Evolutionary conservation across 1,284 basidiomycete genomes (phyloP), one percentile per base, ranked within the genome.

Genomic region (Trametes pubescens): DNA sequence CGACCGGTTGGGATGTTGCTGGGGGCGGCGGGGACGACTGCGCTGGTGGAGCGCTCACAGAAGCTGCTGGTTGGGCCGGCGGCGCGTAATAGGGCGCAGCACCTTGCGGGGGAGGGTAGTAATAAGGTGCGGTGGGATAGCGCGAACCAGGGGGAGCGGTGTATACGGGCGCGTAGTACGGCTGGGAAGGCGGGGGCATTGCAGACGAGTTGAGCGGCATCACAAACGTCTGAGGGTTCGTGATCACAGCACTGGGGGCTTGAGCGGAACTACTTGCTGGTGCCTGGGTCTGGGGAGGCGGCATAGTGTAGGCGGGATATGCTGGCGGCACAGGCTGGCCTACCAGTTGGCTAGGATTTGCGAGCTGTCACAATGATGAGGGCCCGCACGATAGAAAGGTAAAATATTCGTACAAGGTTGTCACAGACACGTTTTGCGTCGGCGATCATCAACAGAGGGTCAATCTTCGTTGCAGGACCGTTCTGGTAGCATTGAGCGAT

Each of bases 401-500:
- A 16, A 16, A 61, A 51, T 49, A 63, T 22, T 74, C 82, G 75
- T 76, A 93, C 91, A 29, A 93, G 81, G 29, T 83, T 84, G 74
- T 93, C 91, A 66, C 92, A 93, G 24, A 89, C 85, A 51, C 86
- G 83, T 75, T 92, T 92, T 6, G 92, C 91, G 61, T 93, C 91
- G 46, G 77, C 82, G 5, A 93, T 81, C 83, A 93, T 86, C 57
- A 78, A 77, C 49, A 93, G 72, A 11, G 91, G 92, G 71, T 93
- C 91, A 13, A 92, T 82, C 68, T 90, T 89, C 62, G 80, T 84
- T 9, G 81, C 80, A 13, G 88, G 85, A 11, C 87, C 88, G 82
- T 88, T 84, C 66, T 89, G 87, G 73, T 93, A 93, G 72, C 89
- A 91, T 74, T 93, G 91, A 2, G 90, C 86, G 44, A 93, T 83